These are phyloP conservation scores for Kwoniella heveanensis DNA, from an alignment of 768 basidiomycete genomes.

Conservation along the genomic window DNA sequence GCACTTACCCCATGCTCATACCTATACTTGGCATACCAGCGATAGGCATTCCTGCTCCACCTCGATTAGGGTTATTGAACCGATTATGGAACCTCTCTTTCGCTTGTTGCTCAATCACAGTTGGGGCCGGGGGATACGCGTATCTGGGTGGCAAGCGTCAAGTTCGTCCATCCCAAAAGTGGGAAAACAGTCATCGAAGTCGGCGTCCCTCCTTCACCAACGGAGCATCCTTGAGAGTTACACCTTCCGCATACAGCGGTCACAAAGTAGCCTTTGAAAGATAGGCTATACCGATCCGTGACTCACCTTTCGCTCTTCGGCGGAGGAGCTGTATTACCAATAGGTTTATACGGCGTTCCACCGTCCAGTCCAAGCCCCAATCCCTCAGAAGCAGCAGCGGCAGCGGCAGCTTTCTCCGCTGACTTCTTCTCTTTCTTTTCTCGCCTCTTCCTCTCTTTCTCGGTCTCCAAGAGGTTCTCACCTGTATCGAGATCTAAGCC, in stretches of 20 bases:
- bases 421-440: constrained; percentile 30
- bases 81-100: constrained; percentile 30
- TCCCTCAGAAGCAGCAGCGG: neutral
- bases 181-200: neutral
- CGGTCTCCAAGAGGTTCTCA: constrained; percentile 13
- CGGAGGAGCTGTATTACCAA: constrained; percentile 26
- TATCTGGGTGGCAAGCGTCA: constrained; percentile 16
- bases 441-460: constrained; percentile 18
- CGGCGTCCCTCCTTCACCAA: too few relatives aligned
- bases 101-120: constrained; percentile 30
- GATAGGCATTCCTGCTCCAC: constrained; percentile 6
- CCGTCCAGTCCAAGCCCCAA: neutral
- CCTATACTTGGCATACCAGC: constrained; percentile 9
- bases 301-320: constrained; percentile 37
- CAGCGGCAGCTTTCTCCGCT: constrained; percentile 13
- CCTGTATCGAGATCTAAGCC: constrained; percentile 19
- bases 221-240: too few relatives aligned
- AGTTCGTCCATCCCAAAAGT: too few relatives aligned
- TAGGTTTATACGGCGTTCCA: constrained; percentile 18
- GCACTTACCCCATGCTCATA: constrained; percentile 6
- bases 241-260: too few relatives aligned
- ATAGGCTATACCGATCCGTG: neutral
- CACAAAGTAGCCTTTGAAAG: neutral
- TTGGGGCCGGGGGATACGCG: constrained; percentile 40
- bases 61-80: constrained; percentile 5